A percentile compares a stretch with the other conserved stretches of the same genome.
Conservation (phyloP, 495 filamentous ascomycete species). For the Tuber umbilicatum region DNA sequence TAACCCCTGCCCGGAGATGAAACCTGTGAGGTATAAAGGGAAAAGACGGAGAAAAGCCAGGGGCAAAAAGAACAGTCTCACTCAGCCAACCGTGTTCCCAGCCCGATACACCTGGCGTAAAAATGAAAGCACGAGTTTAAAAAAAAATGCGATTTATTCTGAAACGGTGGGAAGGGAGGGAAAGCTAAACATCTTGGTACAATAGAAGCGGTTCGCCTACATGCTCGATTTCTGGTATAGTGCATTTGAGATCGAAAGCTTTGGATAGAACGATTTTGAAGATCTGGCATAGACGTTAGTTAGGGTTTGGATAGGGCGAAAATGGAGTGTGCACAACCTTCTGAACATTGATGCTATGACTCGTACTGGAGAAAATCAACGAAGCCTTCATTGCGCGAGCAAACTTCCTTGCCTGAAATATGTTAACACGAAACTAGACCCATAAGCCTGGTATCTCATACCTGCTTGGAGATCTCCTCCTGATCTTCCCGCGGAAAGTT, state of each 20-base stretch:
- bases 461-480: conserved; percentile 91
- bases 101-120: neutral
- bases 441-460: conserved; percentile 44
- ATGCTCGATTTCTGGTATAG: conserved; percentile 97
- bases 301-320: neutral
- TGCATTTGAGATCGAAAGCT: conserved; percentile 97
- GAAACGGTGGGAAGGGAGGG: neutral
- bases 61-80: neutral
- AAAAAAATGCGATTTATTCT: conserved; percentile 1
- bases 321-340: conserved; percentile 57
- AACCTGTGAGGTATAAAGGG: neutral
- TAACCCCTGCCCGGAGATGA: neutral
- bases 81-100: neutral
- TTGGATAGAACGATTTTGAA: conserved; percentile 99
- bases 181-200: conserved; percentile 66
- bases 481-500: conserved; percentile 96
- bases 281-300: conserved; percentile 54
- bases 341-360: conserved; percentile 98
- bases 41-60: neutral
- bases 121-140: neutral
- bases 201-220: conserved; percentile 92
- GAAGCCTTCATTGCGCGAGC: conserved; percentile 97
- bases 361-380: conserved; percentile 96
- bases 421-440: neutral
- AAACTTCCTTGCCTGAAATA: conserved; percentile 77